Evolutionary conservation across 768 basidiomycete genomes (phyloP), one percentile per base, ranked within the genome.

Genomic region (Lactifluus echinatus): DNA sequence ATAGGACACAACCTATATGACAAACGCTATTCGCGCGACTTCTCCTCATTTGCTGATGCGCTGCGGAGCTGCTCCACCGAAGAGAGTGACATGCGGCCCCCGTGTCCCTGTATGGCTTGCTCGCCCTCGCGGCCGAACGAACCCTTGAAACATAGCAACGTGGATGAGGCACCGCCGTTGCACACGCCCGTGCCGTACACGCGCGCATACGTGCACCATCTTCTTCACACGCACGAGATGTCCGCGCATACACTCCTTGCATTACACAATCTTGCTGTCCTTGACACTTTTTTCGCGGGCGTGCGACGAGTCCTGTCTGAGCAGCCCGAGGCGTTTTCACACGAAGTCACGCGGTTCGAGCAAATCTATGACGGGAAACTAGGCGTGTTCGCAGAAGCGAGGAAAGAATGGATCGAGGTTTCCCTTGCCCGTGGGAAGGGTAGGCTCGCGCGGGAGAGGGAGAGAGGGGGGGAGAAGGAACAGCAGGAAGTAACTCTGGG

Each of bases 171-270:
- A 19, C 44, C 1, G 73, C 72, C 61, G 74, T 60, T 75, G 4
- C 75, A 78, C 14, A 3, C 39, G 4, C 55, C 57, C 24, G 63
- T 65, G 10, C 68, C 73, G 0, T 73, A 68, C 60, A 74, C 71
- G n/a, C 71, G 75, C 21, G 85, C 87, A 2, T 94, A 93, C 63
- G 50, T 91, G 29, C 89, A 94, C 66, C 91, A 94, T 64, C 79
- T 94, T 14, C 72, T 93, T 34, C 84, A 86, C 50, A 91, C 91
- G 6, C 92, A 93, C 69, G 92, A 94, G 68, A 93, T 94, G 91
- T 81, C 84, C 0, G 85, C 89, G 0, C 89, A 93, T 63, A 66
- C 88, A 4, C 68, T 93, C 23, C 78, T 93, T 17, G 77, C 75
- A 11, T 75, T 83, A 70, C 92, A 94, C 68, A 94, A 93, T 63